Conservation (phyloP, 176 grass and related monocot species). For the Elymus sibiricus region DNA sequence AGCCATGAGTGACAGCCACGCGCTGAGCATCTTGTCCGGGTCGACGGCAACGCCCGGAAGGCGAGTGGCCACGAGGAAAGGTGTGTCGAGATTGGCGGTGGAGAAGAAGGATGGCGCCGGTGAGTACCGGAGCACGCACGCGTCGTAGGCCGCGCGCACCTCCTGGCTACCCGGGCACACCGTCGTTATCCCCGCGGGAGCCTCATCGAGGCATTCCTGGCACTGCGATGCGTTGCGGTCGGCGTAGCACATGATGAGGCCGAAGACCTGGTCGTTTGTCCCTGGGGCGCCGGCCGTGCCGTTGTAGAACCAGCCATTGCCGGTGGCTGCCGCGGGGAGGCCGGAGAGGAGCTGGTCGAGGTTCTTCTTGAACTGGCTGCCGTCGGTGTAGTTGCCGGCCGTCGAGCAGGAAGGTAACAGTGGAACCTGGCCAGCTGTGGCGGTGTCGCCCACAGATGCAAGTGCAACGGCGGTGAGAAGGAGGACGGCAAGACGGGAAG, state of each 20-base stretch:
- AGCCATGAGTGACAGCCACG: neutral
- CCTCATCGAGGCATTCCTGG: neutral
- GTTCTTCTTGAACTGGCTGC: slow-evolving; percentile 37
- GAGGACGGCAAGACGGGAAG: neutral
- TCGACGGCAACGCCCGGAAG: neutral
- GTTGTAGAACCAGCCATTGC: slow-evolving; percentile 6
- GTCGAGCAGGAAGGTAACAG: neutral
- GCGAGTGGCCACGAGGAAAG: neutral
- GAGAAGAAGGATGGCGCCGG: neutral
- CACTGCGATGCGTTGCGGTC: neutral
- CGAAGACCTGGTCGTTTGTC: slow-evolving; percentile 24
- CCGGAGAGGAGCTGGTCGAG: neutral
- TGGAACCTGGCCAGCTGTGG: neutral
- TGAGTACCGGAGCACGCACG: slow-evolving; percentile 51
- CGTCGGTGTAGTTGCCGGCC: slow-evolving; percentile 5
- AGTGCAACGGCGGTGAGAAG: neutral
- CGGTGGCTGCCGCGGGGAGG: neutral
- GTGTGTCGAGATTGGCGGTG: neutral
- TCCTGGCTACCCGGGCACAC: neutral
- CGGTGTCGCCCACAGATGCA: neutral
- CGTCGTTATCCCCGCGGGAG: neutral
- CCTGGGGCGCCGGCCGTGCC: neutral
- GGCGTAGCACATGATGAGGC: slow-evolving; percentile 29
- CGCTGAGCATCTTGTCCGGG: neutral
- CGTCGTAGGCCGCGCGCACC: neutral